Evolutionary conservation across 1,284 basidiomycete genomes (phyloP), one percentile per base, ranked within the genome.

Genomic region (Leccinum huronense): DNA sequence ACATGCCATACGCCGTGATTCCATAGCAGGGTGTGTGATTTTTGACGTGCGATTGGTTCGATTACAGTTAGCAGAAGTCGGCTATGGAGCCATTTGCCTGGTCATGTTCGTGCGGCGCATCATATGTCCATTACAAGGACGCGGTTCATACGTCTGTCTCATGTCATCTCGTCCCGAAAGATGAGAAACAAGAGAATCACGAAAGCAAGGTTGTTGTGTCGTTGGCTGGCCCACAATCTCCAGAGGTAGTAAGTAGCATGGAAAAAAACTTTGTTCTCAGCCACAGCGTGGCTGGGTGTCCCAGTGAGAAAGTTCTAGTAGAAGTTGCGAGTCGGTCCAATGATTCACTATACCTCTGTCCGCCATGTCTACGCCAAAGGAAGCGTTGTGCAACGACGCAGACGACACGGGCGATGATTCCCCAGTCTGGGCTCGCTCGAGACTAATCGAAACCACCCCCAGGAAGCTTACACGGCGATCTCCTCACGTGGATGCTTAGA

Each of bases 91-190:
- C 13, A 19, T 54, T 42, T 34, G 60, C 48, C 48, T 23, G 23
- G 23, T 23, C 40, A 42, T 42, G 16, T 23, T 30, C 27, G 3
- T 11, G 23, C 9, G 30, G 31, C 59, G 62, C 61, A 63, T 63
- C 62, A 63, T 42, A 63, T 19, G 60, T 45, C 62, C 45, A 48
- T 56, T 31, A 34, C 8, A 27, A 38, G 51, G 30, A 61, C 48
- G 2, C 19, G 14, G 55, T n/a, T 33, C 55, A 56, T n/a, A 31
- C 1, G 48, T 51, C 23, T 51, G n/a, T 58, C 27, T 31, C 51
- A 31, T 54, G 16, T 58, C 42, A 19, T 53, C 3, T 58, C 13
- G 30, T 56, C 45, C 57, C 45, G 45, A 51, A 31, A n/a, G 7
- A 58, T 56, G 51, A 23, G 23, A 23, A 33, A 19, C 33, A 56